A percentile compares a stretch with the other conserved stretches of the same genome.
Evolutionary conservation across 1,284 basidiomycete species (phyloP).

Genomic region (Rhodofomes roseus): DNA sequence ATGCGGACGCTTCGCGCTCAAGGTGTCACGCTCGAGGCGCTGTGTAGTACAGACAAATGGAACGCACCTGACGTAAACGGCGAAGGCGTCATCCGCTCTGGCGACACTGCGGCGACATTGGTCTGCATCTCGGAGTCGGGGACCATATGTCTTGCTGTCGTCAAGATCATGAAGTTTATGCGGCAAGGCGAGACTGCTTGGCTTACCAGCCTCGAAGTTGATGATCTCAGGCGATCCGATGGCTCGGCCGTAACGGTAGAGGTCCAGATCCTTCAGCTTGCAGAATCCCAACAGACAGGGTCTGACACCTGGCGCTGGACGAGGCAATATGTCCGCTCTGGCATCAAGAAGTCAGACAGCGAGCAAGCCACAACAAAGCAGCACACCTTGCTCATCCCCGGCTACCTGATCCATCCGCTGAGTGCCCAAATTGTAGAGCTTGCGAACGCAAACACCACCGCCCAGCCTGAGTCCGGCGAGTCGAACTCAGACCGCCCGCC

Average conservation of each 20-base stretch:
- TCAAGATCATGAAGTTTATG: background rate
- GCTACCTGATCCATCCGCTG: background rate
- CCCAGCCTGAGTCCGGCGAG: no score
- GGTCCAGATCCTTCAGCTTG: background rate
- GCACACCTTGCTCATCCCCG: background rate
- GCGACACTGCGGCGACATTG: background rate
- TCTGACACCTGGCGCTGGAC: background rate
- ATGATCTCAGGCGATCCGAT: no score
- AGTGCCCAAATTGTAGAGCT: background rate
- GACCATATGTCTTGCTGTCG: background rate
- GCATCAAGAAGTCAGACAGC: background rate
- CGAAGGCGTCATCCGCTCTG: background rate
- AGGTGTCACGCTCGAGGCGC: background rate
- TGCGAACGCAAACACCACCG: no score
- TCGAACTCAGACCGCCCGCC: no score
- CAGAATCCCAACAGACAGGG: background rate
- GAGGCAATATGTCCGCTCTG: background rate
- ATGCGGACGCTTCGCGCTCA: background rate
- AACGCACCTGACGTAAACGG: background rate
- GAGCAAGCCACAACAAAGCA: background rate
- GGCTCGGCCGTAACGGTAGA: no score
- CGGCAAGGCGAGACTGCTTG: background rate
- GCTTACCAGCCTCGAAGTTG: background rate
- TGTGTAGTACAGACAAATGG: background rate
- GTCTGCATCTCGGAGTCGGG: background rate